Conservation (phyloP, 306 rosid genomes). For the Rosa multiflora region DNA sequence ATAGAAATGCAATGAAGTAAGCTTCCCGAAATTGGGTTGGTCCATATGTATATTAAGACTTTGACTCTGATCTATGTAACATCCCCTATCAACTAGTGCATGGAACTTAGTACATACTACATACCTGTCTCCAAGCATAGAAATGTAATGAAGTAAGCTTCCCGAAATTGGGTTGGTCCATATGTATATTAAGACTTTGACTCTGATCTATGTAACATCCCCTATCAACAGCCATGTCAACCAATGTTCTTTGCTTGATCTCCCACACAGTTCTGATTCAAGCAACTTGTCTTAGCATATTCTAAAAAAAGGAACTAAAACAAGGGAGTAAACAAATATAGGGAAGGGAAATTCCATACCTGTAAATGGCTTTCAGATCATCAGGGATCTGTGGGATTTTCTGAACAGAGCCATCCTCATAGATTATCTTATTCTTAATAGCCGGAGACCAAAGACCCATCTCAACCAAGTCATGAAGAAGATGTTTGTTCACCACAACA, state of each 20-base stretch:
- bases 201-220: conserved; percentile 92
- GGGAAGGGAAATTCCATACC: conserved; percentile 41
- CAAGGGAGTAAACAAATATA: background rate
- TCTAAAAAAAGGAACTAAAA: background rate
- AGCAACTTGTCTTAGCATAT: conserved; percentile 29
- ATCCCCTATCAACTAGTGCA: conserved; percentile 61
- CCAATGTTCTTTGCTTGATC: conserved; percentile 87
- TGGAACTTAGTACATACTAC: background rate
- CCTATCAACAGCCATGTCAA: conserved; percentile 89
- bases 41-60: conserved; percentile 92
- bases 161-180: conserved; percentile 89
- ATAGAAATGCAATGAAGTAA: conserved; percentile 87
- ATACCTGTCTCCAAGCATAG: conserved; percentile 90
- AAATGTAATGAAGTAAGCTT: conserved; percentile 89
- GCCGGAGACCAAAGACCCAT: conserved; percentile 88
- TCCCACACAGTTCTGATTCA: conserved; percentile 86
- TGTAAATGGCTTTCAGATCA: conserved; percentile 68
- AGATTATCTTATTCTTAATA: conserved; percentile 67
- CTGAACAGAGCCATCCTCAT: conserved; percentile 72
- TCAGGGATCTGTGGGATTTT: conserved; percentile 63
- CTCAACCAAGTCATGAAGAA: conserved; percentile 82
- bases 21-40: conserved; percentile 84
- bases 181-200: conserved; percentile 89
- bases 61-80: conserved; percentile 91
- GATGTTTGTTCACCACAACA: conserved; percentile 91